Base-by-base conservation (phyloP, 139 green algal genomes). In the Chlamydomonas sphaeroides region DNA sequence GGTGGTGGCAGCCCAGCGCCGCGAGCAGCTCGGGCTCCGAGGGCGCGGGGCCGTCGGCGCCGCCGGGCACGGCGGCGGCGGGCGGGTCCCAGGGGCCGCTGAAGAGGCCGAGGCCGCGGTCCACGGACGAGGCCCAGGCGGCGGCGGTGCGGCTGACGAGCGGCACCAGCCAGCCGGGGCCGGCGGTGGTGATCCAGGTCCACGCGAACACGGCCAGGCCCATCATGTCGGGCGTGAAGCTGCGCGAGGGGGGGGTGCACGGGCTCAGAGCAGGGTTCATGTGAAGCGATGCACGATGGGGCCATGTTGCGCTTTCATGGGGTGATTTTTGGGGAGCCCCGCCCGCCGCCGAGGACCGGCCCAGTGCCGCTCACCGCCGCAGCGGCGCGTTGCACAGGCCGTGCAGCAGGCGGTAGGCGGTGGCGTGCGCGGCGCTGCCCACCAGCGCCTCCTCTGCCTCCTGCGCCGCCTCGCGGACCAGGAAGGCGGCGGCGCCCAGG, bases 101-200 rank as follows among this genome's bases (percentile, higher is more conserved):
- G 82, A 96, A 97, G 15, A 97, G 86, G 18, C 94, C 94, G 65
- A 93, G 26, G 0, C 84, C 67, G 6, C 84, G 80, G 28, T 93
- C 84, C 0, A 91, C 74, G 0, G 88, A 94, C 66, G 45, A 84
- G 10, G 85, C 51, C 93, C 93, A 96, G 8, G 90, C 91, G n/a
- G 84, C 79, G 1, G 80, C 75, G 5, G 94, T 45, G 33, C 90
- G 85, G 4, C 63, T 78, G 30, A 95, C 80, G 17, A 98, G 89
- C 2, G 85, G 82, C 20, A 92, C 71, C 41, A 93, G 84, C 42
- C 88, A 79, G 26, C 28, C 68, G 21, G 85, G 83, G 14, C 77
- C 81, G 10, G 90, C 85, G 30, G 89, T 90, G 28, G 66, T 61
- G 30, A 94, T 83, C 94, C 93, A 94, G n/a, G 82, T 84, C 90